Base-by-base conservation (phyloP, 1,139 yeast species). In the Scheffersomyces segobiensis region DNA sequence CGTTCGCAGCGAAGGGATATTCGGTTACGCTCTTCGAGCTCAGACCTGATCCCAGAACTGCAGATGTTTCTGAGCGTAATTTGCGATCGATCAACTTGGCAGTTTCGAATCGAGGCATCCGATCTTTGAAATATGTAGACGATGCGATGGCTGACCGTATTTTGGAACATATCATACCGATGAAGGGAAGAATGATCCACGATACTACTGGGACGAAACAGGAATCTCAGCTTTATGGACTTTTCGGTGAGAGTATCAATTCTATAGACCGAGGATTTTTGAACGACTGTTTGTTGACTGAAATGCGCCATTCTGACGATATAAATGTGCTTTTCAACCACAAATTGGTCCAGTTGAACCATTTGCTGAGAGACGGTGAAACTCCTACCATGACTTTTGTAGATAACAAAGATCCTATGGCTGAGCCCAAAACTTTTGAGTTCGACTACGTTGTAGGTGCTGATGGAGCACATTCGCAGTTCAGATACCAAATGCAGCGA, bases 161-260 rank as follows among this genome's bases (percentile, higher is more conserved):
- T 1, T 69, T 90, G 63, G 75, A 78, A 50, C 84, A 85, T 53
- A 83, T 90, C 20, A 88, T 91, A 47, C 97, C 97, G 3, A 90
- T 93, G 93, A 75, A 83, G 54, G 98, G 97, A 1, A 79, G 98
- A 52, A 93, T 93, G 98, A 87, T 93, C 59, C 98, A 93, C 70
- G 88, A 88, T 65, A 57, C 73, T 21, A 67, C 79, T 12, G 97
- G 97, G 0, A 66, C 67, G n/a, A 74, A 75, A 46, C 88, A 86
- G 68, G 86, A 83, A 61, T 80, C 91, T 42, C 97, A 92, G 67
- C 67, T 78, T 51, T 93, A 93, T 69, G 97, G 97, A 3, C 76
- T 91, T n/a, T 83, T 87, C 67, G 97, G 97, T 14, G 97, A 91
- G 70, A 77, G 87, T 55, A 93, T 93, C 71, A 91, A 92, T 71